Evolutionary conservation across 192 early-diverging fungal species (phyloP).

Genomic region (Coemansia sp.): DNA sequence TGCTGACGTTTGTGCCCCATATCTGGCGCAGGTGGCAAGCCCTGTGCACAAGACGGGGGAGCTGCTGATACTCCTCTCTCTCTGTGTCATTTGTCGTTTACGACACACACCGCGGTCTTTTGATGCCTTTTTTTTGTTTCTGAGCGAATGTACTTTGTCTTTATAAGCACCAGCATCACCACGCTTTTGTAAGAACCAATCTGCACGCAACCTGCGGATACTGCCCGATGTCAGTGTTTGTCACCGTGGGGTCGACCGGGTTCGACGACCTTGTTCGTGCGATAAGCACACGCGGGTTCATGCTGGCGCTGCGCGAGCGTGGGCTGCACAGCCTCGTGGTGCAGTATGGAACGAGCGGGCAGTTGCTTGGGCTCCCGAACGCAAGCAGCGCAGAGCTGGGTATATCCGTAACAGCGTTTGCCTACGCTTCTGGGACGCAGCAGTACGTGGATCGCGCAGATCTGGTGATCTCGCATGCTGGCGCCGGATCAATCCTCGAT

Average conservation of each 20-base stretch:
- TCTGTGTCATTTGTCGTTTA: no score
- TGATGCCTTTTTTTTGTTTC: no score
- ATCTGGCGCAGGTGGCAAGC: no score
- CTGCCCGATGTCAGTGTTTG: conserved; percentile 61
- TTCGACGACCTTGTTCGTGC: conserved; percentile 75
- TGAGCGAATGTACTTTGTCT: no score
- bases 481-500: conserved; percentile 88
- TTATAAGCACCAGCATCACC: background rate
- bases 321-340: conserved; percentile 63
- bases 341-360: conserved; percentile 68
- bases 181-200: no score
- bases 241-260: conserved; percentile 91
- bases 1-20: no score
- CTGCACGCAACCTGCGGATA: background rate
- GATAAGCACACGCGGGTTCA: conserved; percentile 51
- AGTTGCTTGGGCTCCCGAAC: conserved; percentile 29
- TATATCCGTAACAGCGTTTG: conserved; percentile 54
- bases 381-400: conserved; percentile 6
- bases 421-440: conserved; percentile 61
- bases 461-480: conserved; percentile 84
- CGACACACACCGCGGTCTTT: no score
- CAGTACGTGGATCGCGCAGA: conserved; percentile 66
- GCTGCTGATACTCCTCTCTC: no score
- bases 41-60: no score
- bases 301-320: conserved; percentile 50